These are phyloP conservation scores for Millerozyma miso DNA, from an alignment of 805 yeast species.

Conservation along the genomic window DNA sequence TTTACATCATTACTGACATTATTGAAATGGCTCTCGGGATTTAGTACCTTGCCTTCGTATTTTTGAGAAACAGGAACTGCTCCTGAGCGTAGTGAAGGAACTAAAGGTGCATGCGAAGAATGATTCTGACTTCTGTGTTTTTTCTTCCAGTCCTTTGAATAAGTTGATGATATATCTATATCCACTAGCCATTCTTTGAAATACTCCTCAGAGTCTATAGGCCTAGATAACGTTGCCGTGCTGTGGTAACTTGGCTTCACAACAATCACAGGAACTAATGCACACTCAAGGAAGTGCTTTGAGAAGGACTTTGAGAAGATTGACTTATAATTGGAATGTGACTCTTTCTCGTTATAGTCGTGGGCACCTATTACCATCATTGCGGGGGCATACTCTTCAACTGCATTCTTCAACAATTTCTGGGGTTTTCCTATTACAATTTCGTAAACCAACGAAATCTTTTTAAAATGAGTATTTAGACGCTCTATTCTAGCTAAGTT, in stretches of 20 bases:
- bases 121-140: constrained; percentile 6
- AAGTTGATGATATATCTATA: constrained; percentile 19
- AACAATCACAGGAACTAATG: constrained; percentile 41
- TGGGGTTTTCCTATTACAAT: constrained; percentile 40
- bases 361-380: constrained; percentile 45
- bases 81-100: too few species aligned
- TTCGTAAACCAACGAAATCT: constrained; percentile 37
- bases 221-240: constrained; percentile 24
- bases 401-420: constrained; percentile 33
- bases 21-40: constrained; percentile 1
- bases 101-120: too few species aligned
- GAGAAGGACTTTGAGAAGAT: constrained; percentile 34
- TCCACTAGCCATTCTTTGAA: constrained; percentile 31
- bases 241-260: constrained; percentile 37
- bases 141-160: constrained; percentile 15
- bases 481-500: constrained; percentile 27
- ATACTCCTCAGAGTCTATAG: constrained; percentile 31
- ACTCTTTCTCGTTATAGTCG: constrained; percentile 19
- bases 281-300: constrained; percentile 39
- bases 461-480: constrained; percentile 31
- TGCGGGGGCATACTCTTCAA: constrained; percentile 39
- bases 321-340: constrained; percentile 14
- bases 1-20: neutral
- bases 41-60: neutral
- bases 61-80: too few species aligned